Base-by-base conservation (phyloP, 2,329 filamentous ascomycete genomes). In the Meredithiella fracta region DNA sequence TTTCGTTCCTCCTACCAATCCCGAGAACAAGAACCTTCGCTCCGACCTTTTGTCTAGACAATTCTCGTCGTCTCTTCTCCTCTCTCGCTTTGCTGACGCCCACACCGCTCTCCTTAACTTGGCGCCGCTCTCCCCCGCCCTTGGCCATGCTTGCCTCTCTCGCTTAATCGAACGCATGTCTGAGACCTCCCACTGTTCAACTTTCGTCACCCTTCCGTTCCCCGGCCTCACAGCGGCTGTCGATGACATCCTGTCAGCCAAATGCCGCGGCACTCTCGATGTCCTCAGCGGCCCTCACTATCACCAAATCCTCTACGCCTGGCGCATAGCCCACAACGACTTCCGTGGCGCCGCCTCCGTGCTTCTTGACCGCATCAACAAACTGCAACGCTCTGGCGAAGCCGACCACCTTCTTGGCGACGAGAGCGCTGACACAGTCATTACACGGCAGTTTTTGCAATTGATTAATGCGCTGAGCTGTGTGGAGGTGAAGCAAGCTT, bases 391-490 rank as follows among this genome's bases (percentile, higher is more conserved):
- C 25, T 56, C 50, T 8, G 57, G 57, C 34, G 57, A 55, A 20
- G 57, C 54, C n/a, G 77, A 79, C 23, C 77, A 81, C 60, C 78
- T 76, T 2, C 77, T 83, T 59, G 74, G 70, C 1, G 70, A 71
- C 3, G 79, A 82, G 59, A 72, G 73, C 3, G 70, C 81, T 9
- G 80, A 83, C 62, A 83, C 80, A 0, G 73, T 75, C 0, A 75
- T 86, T 31, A 81, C 83, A 50, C 79, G 85, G 62, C 84, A 87
- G 64, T 92, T 94, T 63, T 72, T 97, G n/a, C 76, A 89, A 59
- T 77, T 98, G 47, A 94, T 98, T 71, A 98, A 98, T 66, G 83
- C 88, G 1, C 73, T 98, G 59, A 87, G 85, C 61, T 95, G 88
- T 60, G 88, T 96, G 42, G 81, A 86, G 51, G 73, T 82, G 58